A percentile compares a stretch with the other conserved stretches of the same genome.
Conservation (phyloP, 2,329 filamentous ascomycete genomes). For the Aspergillus aculeatinus region DNA sequence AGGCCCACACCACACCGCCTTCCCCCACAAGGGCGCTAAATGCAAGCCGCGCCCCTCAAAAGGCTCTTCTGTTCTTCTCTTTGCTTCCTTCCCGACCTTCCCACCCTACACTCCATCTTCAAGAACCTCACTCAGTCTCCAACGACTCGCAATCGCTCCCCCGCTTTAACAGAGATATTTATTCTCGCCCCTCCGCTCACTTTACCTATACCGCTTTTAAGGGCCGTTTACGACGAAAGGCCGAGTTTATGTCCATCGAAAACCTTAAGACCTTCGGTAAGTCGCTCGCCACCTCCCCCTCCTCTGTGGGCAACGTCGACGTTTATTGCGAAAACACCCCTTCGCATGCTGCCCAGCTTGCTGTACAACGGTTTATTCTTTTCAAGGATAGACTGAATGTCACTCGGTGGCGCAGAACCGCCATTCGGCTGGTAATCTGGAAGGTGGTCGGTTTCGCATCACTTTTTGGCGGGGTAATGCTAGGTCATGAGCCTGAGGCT, state of each 20-base stretch:
- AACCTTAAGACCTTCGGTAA: conserved; percentile 94
- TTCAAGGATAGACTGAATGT: neutral
- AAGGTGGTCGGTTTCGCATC: conserved; percentile 12
- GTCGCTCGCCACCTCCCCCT: conserved; percentile 43
- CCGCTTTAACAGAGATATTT: conserved; percentile 28
- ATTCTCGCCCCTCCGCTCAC: conserved; percentile 30
- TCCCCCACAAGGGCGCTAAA: conserved; percentile 28
- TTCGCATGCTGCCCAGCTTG: neutral
- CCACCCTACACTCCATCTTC: conserved; percentile 16
- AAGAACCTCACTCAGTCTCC: neutral
- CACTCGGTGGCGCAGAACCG: neutral
- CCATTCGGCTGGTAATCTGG: conserved; percentile 1
- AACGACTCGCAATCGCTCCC: conserved; percentile 23
- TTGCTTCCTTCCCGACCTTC: conserved; percentile 28
- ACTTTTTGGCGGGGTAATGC: conserved; percentile 39
- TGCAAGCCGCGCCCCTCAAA: conserved; percentile 33
- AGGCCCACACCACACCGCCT: conserved; percentile 35
- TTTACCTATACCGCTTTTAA: conserved; percentile 41
- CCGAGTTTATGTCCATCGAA: conserved; percentile 98
- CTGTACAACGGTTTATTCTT: neutral
- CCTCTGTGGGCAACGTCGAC: conserved; percentile 1
- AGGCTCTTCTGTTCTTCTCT: conserved; percentile 34
- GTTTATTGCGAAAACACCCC: neutral
- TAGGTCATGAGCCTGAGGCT: conserved; percentile 30
- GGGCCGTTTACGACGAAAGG: conserved; percentile 58